These are phyloP conservation scores for Carallia pectinifolia DNA, from an alignment of 345 rosid species.

Conservation along the genomic window DNA sequence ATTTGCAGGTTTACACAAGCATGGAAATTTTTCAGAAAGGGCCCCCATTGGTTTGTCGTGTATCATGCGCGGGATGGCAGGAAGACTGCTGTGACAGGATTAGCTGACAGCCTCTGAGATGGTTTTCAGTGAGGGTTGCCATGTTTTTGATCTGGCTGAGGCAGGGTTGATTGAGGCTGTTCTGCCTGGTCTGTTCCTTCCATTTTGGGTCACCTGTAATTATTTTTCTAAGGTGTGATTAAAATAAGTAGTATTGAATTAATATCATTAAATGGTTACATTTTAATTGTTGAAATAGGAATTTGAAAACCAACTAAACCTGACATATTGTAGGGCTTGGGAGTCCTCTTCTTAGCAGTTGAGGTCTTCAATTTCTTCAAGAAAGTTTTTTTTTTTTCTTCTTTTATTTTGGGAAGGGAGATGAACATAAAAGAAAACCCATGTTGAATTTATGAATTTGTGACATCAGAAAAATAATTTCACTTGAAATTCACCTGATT, in stretches of 20 bases:
- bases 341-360: too few relatives aligned
- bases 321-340: too few relatives aligned
- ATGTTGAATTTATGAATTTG: too few relatives aligned
- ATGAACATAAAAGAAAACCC: conserved; percentile 41
- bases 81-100: conserved; percentile 14
- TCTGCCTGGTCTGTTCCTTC: conserved; percentile 45
- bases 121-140: conserved; percentile 91
- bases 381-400: conserved; percentile 20
- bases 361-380: too few relatives aligned
- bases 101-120: conserved; percentile 69
- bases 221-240: neutral
- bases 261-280: neutral
- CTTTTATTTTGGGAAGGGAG: conserved; percentile 23
- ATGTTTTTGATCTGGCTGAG: conserved; percentile 54
- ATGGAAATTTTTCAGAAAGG: neutral
- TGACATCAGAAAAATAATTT: too few relatives aligned
- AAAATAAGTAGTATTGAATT: neutral
- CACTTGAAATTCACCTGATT: conserved; percentile 32
- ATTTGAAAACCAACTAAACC: too few relatives aligned
- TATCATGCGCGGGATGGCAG: conserved; percentile 8
- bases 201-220: conserved; percentile 51
- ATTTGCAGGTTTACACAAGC: conserved; percentile 2
- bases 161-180: conserved; percentile 39
- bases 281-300: too few relatives aligned
- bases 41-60: neutral